phyloP scores from a whole-genome alignment of 2,329 filamentous ascomycete species.

The Colletotrichum musicola region DNA sequence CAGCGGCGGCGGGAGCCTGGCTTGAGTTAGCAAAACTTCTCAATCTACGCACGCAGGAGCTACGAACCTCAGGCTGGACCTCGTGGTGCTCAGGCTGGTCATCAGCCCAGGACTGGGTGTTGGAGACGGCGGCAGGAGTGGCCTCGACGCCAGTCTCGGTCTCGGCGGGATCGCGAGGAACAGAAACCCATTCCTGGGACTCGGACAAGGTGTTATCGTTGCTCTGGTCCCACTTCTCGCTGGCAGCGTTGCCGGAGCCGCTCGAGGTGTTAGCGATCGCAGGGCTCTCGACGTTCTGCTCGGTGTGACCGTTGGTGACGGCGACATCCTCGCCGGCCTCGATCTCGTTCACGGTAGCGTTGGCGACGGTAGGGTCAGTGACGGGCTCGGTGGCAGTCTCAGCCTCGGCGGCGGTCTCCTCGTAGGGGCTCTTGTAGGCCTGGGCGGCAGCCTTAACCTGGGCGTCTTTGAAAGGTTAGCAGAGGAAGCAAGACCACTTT shows the following conservation, averaged over 20 bases:
- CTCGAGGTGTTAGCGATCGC: conserved; percentile 66
- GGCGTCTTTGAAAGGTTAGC: conserved; percentile 58
- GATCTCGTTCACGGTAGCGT: conserved; percentile 77
- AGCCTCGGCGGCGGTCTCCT: conserved; percentile 44
- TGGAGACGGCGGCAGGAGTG: conserved; percentile 67
- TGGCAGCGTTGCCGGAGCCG: conserved; percentile 70
- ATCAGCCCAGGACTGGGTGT: conserved; percentile 83
- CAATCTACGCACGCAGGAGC: too few relatives aligned
- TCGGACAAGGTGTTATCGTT: conserved; percentile 56
- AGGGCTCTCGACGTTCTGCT: conserved; percentile 57
- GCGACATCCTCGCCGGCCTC: conserved; percentile 59
- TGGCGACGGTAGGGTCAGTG: conserved; percentile 75
- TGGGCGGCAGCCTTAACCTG: conserved; percentile 69
- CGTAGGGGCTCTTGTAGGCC: conserved; percentile 63
- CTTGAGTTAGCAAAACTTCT: conserved; percentile 9
- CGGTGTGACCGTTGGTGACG: conserved; percentile 57
- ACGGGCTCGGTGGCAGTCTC: conserved; percentile 46
- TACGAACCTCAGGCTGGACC: conserved; percentile 57
- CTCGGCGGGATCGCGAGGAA: conserved; percentile 75
- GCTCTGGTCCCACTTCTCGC: conserved; percentile 73
- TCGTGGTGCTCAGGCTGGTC: conserved; percentile 80
- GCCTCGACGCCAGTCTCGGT: conserved; percentile 75
- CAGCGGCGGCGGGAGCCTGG: conserved; percentile 48
- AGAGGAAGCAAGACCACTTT: neutral
- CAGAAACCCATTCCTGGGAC: conserved; percentile 78